These are phyloP conservation scores for Phytophthora cajani DNA, from an alignment of 352 stramenopile species.

Conservation along the genomic window DNA sequence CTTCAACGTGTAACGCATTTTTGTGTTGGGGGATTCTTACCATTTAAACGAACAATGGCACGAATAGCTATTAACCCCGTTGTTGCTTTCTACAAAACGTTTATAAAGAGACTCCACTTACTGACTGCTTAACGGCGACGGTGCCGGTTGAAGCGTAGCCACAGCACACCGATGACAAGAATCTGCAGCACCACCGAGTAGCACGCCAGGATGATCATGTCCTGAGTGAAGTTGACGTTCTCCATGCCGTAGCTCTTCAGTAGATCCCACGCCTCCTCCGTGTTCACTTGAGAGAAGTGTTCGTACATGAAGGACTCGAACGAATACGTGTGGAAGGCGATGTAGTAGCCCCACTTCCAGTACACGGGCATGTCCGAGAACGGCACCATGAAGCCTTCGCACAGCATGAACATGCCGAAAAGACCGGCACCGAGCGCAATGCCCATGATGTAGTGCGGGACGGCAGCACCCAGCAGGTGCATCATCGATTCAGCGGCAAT, in stretches of 20 bases:
- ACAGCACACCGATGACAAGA: constrained; percentile 55
- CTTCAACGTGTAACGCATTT: too few relatives aligned
- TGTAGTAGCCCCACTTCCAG: constrained; percentile 88
- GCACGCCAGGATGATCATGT: constrained; percentile 65
- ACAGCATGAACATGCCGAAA: constrained; percentile 90
- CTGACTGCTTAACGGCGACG: constrained; percentile 32
- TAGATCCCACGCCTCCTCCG: constrained; percentile 30
- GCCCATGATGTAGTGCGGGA: constrained; percentile 89
- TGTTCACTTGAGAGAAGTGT: constrained; percentile 59
- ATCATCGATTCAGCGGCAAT: constrained; percentile 84
- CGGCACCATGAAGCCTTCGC: constrained; percentile 88
- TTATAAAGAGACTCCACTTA: constrained; percentile 26
- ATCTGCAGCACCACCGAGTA: constrained; percentile 64
- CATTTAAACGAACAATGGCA: neutral
- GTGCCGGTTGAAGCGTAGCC: constrained; percentile 42
- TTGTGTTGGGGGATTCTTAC: too few relatives aligned
- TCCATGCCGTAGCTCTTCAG: constrained; percentile 64
- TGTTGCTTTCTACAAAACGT: constrained; percentile 29
- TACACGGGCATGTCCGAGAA: constrained; percentile 66
- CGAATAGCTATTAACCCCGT: constrained; percentile 5
- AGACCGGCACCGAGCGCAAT: constrained; percentile 81
- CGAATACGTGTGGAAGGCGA: constrained; percentile 89
- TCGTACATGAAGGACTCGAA: constrained; percentile 90
- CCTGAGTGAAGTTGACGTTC: constrained; percentile 49
- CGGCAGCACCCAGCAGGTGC: constrained; percentile 77